Percentiles rank a stretch among this genome's conserved stretches.
These are phyloP conservation scores for Myxozyma sirexii DNA, from an alignment of 805 yeast genomes.

Conservation along the genomic window DNA sequence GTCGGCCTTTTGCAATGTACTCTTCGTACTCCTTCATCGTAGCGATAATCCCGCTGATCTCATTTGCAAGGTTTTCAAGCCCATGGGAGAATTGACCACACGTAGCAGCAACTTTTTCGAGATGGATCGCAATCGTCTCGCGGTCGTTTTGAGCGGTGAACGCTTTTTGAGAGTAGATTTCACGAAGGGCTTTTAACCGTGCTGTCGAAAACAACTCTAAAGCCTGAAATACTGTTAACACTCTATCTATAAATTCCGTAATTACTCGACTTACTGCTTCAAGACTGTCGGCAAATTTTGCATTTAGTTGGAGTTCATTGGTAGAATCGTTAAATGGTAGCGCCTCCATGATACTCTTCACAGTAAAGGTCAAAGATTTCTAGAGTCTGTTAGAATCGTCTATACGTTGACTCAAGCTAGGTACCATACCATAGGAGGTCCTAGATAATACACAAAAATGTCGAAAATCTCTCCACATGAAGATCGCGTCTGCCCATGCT, in stretches of 20 bases:
- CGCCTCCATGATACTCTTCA: constrained; percentile 61
- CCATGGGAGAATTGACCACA: constrained; percentile 78
- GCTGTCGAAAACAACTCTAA: constrained; percentile 58
- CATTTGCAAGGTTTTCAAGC: constrained; percentile 63
- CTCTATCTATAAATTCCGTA: not conserved
- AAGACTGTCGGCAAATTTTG: constrained; percentile 44
- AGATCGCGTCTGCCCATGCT: constrained; percentile 16
- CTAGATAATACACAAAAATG: constrained; percentile 64
- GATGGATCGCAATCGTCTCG: constrained; percentile 52
- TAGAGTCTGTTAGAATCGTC: not conserved
- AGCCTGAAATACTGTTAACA: constrained; percentile 28
- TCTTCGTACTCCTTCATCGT: constrained; percentile 47
- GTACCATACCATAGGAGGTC: constrained; percentile 69
- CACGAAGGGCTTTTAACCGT: constrained; percentile 59
- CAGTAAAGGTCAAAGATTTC: constrained; percentile 36
- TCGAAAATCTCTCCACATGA: constrained; percentile 55
- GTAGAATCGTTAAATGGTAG: constrained; percentile 54
- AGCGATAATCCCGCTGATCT: constrained; percentile 46
- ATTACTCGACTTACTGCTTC: constrained; percentile 11
- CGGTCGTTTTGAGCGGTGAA: constrained; percentile 48
- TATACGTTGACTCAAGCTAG: not conserved
- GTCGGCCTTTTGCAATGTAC: constrained; percentile 16
- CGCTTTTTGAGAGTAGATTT: constrained; percentile 58
- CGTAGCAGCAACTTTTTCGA: constrained; percentile 81
- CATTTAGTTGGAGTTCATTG: constrained; percentile 46